Evolutionary conservation across 139 green algal species (phyloP).

Genomic region (Micractinium sp.): DNA sequence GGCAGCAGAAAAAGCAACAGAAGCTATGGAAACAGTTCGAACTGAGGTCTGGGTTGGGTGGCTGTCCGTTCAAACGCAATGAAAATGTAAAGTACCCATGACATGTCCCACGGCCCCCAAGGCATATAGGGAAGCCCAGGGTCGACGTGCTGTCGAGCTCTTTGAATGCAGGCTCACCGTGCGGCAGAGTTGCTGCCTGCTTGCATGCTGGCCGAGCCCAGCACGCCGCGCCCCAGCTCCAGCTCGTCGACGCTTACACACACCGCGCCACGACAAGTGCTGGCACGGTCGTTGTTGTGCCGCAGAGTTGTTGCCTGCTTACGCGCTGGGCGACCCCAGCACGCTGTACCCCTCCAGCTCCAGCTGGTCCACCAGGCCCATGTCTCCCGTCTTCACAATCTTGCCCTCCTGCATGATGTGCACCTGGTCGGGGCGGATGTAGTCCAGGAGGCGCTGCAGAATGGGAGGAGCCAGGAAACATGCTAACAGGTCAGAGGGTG

Average conservation of each 20-base stretch:
- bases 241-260: too few relatives aligned
- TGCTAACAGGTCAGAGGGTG: not conserved
- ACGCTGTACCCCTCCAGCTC: constrained; percentile 71
- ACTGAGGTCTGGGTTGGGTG: too few relatives aligned
- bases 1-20: not conserved
- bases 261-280: not conserved
- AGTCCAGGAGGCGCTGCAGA: constrained; percentile 77
- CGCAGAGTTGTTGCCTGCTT: too few relatives aligned
- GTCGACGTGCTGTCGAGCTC: too few relatives aligned
- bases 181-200: too few relatives aligned
- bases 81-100: too few relatives aligned
- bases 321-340: constrained; percentile 2
- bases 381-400: constrained; percentile 76
- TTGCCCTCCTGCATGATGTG: constrained; percentile 82
- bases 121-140: too few relatives aligned
- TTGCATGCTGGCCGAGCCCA: too few relatives aligned
- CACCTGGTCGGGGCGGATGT: constrained; percentile 79
- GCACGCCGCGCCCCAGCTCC: too few relatives aligned
- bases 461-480: not conserved
- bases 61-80: too few relatives aligned
- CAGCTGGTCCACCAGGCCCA: constrained; percentile 67
- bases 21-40: not conserved
- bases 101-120: too few relatives aligned
- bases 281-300: not conserved
- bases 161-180: too few relatives aligned